Conservation (phyloP, 345 rosid species). For the Arabidopsis arenosa region DNA sequence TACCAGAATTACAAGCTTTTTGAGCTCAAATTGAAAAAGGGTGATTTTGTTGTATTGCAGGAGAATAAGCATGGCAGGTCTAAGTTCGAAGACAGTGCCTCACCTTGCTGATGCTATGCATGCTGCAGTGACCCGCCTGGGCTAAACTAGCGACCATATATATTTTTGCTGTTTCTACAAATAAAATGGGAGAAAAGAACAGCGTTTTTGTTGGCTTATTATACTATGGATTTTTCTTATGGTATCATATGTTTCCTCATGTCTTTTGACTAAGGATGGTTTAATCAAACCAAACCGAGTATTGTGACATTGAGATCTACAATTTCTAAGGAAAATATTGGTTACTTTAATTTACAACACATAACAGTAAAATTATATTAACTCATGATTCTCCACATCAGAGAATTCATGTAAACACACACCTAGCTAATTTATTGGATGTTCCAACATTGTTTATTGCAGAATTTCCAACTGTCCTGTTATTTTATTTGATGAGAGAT, state of each 20-base stretch:
- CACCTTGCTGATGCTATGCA: conserved; percentile 75
- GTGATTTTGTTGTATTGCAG: conserved; percentile 48
- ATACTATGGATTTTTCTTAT: neutral
- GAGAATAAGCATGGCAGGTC: conserved; percentile 86
- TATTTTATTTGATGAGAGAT: neutral
- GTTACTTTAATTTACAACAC: neutral
- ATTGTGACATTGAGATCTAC: neutral
- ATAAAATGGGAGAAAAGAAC: conserved; percentile 22
- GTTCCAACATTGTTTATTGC: neutral
- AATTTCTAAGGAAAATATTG: neutral
- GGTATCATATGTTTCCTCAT: conserved; percentile 16
- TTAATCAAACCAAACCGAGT: conserved; percentile 14
- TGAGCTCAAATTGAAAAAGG: conserved; percentile 14
- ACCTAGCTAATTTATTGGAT: no score
- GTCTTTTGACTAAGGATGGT: conserved; percentile 13
- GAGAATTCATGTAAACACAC: neutral
- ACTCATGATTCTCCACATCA: neutral
- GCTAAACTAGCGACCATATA: conserved; percentile 33
- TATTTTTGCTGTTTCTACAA: conserved; percentile 9
- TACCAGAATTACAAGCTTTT: neutral
- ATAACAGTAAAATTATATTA: neutral
- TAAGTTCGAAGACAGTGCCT: conserved; percentile 65
- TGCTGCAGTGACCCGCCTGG: conserved; percentile 58
- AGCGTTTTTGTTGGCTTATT: conserved; percentile 28
- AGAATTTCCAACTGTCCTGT: neutral